Evolutionary conservation across 2,329 filamentous ascomycete genomes (phyloP), one percentile per base, ranked within the genome.

Genomic region (Endocalyx cinctus): DNA sequence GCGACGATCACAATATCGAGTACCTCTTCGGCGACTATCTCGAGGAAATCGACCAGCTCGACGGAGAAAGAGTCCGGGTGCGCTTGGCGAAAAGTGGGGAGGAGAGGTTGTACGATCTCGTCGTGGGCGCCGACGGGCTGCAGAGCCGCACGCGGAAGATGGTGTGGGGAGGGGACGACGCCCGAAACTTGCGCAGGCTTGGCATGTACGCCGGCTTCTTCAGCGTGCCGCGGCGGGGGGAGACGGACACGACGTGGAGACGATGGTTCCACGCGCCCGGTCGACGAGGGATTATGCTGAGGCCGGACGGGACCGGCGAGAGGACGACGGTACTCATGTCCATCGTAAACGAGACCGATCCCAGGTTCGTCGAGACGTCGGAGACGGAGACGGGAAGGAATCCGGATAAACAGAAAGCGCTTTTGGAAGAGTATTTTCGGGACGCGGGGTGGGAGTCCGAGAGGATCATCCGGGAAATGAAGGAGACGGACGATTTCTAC

Each of bases 91-190:
- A 72, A 33, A 69, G 69, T 5, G 46, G 46, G 1, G 50, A 43
- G 4, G 59, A 62, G 14, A n/a, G n/a, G n/a, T 51, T 48, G 3
- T 78, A 60, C 41, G 74, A 78, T 39, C 44, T 78, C 0, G 46
- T 78, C 0, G 62, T 78, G 26, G 72, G 66, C 4, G 71, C 72
- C 3, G 74, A 79, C 37, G 74, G 74, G 0, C 61, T 70, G 13
- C 58, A 63, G 2, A 77, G 72, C 1, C 59, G 59, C 15, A 64
- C 67, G 12, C 59, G 70, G 17, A 57, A 48, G 28, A 49, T 57
- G 17, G 59, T 67, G 26, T 42, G 64, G 4, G 50, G 50, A 23
- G 20, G 20, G 8, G 20, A 8, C 20, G 8, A 8, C 20, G 20
- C 8, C n/a, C 20, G 8, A n/a, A 8, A 23, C n/a, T 23, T 23